A percentile compares a stretch with the other conserved stretches of the same genome.
Evolutionary conservation across 441 rosid genomes (phyloP).

Genomic region (Gossypium aridum): DNA sequence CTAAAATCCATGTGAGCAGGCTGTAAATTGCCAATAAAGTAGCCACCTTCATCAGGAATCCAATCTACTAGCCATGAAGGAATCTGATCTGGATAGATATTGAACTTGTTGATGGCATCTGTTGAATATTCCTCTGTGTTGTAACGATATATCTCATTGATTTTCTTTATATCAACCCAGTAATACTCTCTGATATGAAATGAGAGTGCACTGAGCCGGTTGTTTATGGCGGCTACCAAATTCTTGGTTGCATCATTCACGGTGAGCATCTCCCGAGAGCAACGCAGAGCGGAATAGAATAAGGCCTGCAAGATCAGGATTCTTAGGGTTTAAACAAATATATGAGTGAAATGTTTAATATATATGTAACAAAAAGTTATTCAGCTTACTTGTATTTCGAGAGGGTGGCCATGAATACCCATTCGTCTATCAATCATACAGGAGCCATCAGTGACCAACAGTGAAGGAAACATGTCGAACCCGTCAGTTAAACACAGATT

Average conservation of each 20-base stretch:
- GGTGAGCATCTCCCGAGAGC: slow-evolving; percentile 81
- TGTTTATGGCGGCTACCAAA: slow-evolving; percentile 77
- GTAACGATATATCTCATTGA: slow-evolving; percentile 95
- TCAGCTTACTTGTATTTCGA: slow-evolving; percentile 74
- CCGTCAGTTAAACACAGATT: slow-evolving; percentile 78
- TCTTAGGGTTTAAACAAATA: neutral
- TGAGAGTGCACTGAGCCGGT: slow-evolving; percentile 76
- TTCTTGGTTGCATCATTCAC: slow-evolving; percentile 75
- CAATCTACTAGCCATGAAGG: slow-evolving; percentile 96
- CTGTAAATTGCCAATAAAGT: slow-evolving; percentile 78
- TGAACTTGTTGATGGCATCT: slow-evolving; percentile 87
- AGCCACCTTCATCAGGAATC: slow-evolving; percentile 87
- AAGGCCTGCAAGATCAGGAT: slow-evolving; percentile 49
- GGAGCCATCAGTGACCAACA: slow-evolving; percentile 92
- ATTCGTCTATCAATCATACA: slow-evolving; percentile 95
- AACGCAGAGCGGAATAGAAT: slow-evolving; percentile 77
- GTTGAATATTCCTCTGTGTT: slow-evolving; percentile 87
- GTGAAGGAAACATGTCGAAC: slow-evolving; percentile 90
- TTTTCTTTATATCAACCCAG: slow-evolving; percentile 78
- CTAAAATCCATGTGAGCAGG: slow-evolving; percentile 98
- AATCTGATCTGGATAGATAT: slow-evolving; percentile 93
- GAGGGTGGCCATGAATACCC: slow-evolving; percentile 98
- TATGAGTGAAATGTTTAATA: neutral
- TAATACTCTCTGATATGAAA: slow-evolving; percentile 90
- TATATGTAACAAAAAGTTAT: neutral